Evolutionary conservation across 2,329 filamentous ascomycete species (phyloP).

Genomic region (Trichoderma semiorbis): DNA sequence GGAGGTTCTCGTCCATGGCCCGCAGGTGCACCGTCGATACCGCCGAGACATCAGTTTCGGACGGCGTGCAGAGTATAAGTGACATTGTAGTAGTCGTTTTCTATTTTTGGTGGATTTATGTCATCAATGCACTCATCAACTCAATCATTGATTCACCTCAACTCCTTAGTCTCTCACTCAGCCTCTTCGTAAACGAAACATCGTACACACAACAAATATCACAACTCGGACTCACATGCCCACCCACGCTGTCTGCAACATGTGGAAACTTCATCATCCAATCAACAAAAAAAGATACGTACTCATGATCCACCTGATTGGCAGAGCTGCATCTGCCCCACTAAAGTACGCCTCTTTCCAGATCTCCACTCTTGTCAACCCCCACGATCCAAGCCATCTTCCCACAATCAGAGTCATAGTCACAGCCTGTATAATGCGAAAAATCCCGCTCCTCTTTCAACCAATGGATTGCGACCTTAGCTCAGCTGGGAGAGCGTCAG

Average conservation of each 20-base stretch:
- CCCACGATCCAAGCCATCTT: background rate
- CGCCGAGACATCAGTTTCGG: constrained; percentile 24
- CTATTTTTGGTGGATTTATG: background rate
- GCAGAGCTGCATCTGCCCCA: background rate
- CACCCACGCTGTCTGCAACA: background rate
- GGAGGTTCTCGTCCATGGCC: constrained; percentile 38
- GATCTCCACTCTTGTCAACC: background rate
- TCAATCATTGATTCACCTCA: background rate
- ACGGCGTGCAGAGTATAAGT: constrained; percentile 28
- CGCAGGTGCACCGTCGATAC: constrained; percentile 34
- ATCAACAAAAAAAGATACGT: background rate
- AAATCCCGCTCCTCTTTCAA: background rate
- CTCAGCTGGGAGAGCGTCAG: constrained; percentile 19
- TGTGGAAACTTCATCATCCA: background rate
- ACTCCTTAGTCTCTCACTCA: background rate
- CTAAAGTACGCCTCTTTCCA: background rate
- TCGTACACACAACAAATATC: background rate
- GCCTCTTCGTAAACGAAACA: background rate
- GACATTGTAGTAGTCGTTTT: constrained; percentile 21
- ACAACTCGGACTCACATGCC: background rate
- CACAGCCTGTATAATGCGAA: background rate
- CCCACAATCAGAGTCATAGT: background rate
- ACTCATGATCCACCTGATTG: background rate
- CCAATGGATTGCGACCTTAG: constrained; percentile 14
- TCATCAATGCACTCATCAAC: background rate